Evolutionary conservation across 2,329 filamentous ascomycete species (phyloP).

Genomic region (Incumbomyces lentus): DNA sequence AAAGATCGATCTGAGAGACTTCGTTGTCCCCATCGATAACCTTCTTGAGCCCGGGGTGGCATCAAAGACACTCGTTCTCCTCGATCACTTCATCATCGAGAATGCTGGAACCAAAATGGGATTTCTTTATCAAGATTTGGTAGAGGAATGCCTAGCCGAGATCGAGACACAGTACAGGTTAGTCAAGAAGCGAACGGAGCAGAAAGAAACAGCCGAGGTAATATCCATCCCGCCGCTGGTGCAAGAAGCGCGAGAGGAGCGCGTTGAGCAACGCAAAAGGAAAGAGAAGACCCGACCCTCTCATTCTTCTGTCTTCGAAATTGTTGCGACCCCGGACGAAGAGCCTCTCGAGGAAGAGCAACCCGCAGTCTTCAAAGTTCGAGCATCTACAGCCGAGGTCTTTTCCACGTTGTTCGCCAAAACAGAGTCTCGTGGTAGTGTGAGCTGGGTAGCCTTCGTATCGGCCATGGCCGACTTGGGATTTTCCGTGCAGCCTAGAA

Average conservation of each 20-base stretch:
- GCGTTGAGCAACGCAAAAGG: conserved; percentile 27
- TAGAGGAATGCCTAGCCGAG: conserved; percentile 30
- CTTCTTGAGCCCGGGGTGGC: conserved; percentile 34
- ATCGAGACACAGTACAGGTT: conserved; percentile 23
- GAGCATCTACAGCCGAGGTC: conserved; percentile 27
- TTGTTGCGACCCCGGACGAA: conserved; percentile 10
- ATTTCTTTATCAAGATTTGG: conserved; percentile 35
- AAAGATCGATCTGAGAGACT: conserved; percentile 32
- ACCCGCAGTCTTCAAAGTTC: conserved; percentile 28
- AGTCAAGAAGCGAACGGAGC: conserved; percentile 15
- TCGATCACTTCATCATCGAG: conserved; percentile 31
- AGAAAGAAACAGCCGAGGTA: too few species aligned
- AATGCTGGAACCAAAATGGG: conserved; percentile 33
- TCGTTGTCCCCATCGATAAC: conserved; percentile 33
- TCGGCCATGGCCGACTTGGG: conserved; percentile 33
- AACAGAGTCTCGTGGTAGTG: conserved; percentile 18
- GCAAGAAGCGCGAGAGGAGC: conserved; percentile 14
- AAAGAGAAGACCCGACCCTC: conserved; percentile 38
- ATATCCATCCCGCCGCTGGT: too few species aligned
- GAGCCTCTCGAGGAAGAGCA: conserved; percentile 3
- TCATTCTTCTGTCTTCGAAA: conserved; percentile 29
- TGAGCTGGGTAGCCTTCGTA: conserved; percentile 27
- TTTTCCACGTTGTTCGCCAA: conserved; percentile 28
- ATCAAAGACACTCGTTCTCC: conserved; percentile 25
- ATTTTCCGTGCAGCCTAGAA: conserved; percentile 33